phyloP scores from a whole-genome alignment of 306 rosid genomes.

The Nissolia schottii region DNA sequence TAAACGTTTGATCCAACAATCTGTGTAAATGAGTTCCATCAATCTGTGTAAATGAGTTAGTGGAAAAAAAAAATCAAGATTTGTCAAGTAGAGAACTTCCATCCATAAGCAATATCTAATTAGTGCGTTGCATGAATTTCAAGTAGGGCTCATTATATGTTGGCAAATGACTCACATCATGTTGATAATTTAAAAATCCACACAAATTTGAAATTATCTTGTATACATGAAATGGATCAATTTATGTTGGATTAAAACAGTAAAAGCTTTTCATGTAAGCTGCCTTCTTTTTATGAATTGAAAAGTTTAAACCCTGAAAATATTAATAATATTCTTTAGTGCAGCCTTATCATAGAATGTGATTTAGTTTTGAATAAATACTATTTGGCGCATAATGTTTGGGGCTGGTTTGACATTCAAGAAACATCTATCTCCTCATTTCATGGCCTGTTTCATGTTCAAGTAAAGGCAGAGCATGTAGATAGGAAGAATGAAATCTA shows the following conservation, averaged over 20 bases:
- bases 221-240: neutral
- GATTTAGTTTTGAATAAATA: neutral
- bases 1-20: too few relatives aligned
- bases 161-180: too few relatives aligned
- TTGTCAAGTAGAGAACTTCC: neutral
- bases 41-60: neutral
- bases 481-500: neutral
- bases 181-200: too few relatives aligned
- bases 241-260: neutral
- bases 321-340: neutral
- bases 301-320: neutral
- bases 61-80: neutral
- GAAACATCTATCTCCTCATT: neutral
- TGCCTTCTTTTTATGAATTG: neutral
- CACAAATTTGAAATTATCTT: neutral
- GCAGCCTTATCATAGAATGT: neutral
- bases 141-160: too few relatives aligned
- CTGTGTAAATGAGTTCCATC: too few relatives aligned
- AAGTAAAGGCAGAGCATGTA: neutral
- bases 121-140: neutral
- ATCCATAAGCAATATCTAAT: neutral
- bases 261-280: neutral
- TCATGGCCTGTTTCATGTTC: neutral
- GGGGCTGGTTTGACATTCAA: neutral
- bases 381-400: neutral